Conservation (phyloP, 305 asterid species). For the Solanum hybrid region DNA sequence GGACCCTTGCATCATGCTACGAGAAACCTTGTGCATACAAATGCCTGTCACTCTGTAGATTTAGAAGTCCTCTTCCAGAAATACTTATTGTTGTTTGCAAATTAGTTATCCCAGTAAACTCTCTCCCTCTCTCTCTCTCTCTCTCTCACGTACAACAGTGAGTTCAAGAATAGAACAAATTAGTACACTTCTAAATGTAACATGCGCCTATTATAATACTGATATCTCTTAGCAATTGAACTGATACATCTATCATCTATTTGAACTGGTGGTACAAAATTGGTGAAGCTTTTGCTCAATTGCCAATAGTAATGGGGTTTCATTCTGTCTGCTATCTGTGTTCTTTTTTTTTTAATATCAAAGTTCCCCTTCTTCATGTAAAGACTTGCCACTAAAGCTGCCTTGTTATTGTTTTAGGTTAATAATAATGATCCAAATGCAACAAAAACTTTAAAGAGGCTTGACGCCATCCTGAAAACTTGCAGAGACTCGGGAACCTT, state of each 20-base stretch:
- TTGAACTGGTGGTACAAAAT: background rate
- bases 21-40: background rate
- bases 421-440: constrained; percentile 75
- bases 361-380: background rate
- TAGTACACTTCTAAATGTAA: background rate
- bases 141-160: background rate
- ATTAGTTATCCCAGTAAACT: background rate
- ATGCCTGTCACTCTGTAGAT: background rate
- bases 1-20: background rate
- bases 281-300: background rate
- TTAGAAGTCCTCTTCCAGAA: background rate
- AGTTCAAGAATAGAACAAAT: background rate
- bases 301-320: background rate
- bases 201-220: background rate
- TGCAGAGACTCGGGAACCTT: constrained; percentile 86
- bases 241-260: background rate
- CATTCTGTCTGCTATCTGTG: background rate
- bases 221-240: background rate
- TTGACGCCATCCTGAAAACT: constrained; percentile 51
- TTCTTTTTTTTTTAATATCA: background rate
- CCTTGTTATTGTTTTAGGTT: constrained; percentile 27
- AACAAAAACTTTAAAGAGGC: constrained; percentile 43
- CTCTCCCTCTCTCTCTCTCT: background rate
- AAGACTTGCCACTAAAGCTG: background rate
- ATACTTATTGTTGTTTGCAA: background rate